Evolutionary conservation across 2,329 filamentous ascomycete species (phyloP), one percentile per base, ranked within the genome.

Genomic region (Tolypocladium ophioglossoides): DNA sequence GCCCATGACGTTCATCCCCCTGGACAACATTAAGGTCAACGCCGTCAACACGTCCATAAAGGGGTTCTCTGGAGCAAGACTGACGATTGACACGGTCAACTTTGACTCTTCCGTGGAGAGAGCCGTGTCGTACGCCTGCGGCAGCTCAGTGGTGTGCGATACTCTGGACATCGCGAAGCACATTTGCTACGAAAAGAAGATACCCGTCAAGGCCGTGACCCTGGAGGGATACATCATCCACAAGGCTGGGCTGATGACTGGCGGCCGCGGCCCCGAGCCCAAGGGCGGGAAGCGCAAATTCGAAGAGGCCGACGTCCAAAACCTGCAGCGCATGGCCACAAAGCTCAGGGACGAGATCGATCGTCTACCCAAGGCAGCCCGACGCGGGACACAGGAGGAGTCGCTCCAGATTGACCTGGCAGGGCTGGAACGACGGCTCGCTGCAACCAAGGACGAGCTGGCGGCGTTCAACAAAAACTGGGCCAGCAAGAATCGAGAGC

Each of bases 11-110:
- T 97, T 99, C 69, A 91, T 97, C 58, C 94, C 94, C 1, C 78
- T 99, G 20, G 94, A 99, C 74, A 96, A 95, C 52, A 96, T 99
- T 68, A 95, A 97, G 65, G 91, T 96, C 66, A 91, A 89, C 68
- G 85, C 89, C 12, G 83, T 94, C 56, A 95, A 95, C 67, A 88
- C 90, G 6, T 91, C 89, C 56, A 77, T 99, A 60, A 96, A 96
- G 71, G 89, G 91, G 32, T 86, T 96, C 68, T 80, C 89, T 54
- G 87, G 89, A 40, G 89, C 88, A 70, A 84, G 92, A 9, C 80
- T 96, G 55, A 95, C 92, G 0, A 95, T 99, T 59, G 94, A 99
- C 68, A 95, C 91, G 0, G 92, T 99, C 62, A 91, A 96, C 65
- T 99, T 94, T 64, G 94, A 97, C 63, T 80, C 86, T 3, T 83